Percentiles rank a stretch among this genome's conserved stretches.
These are phyloP conservation scores for Oxyria digyna DNA, from an alignment of 148 eudicot genomes.

Conservation along the genomic window DNA sequence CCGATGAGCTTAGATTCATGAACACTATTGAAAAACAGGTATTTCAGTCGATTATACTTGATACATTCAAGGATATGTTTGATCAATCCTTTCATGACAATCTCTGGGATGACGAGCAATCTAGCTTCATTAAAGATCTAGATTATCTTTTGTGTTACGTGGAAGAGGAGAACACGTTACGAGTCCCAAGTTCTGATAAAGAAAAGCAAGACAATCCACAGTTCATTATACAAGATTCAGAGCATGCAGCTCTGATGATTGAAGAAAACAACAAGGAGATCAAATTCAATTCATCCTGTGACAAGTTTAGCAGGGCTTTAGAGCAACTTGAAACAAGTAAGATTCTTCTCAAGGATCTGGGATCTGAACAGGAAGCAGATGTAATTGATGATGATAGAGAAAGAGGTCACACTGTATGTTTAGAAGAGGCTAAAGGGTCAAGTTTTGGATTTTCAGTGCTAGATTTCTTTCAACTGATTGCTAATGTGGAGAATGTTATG, in stretches of 20 bases:
- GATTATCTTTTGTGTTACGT: constrained; percentile 17
- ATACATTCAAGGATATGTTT: constrained; percentile 18
- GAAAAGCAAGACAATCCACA: constrained; percentile 12
- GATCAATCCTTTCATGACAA: constrained; percentile 6
- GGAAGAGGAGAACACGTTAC: constrained; percentile 29
- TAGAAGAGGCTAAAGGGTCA: background rate
- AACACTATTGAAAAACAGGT: constrained; percentile 21
- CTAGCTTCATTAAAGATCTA: constrained; percentile 12
- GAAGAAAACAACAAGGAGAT: constrained; percentile 18
- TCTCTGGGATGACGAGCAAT: background rate
- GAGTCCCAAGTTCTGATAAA: constrained; percentile 14
- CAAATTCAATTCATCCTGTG: constrained; percentile 17
- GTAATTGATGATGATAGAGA: constrained; percentile 6
- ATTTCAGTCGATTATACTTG: constrained; percentile 11
- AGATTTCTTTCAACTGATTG: constrained; percentile 12
- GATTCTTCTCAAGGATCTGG: constrained; percentile 21
- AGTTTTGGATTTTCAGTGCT: constrained; percentile 9
- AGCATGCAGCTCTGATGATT: constrained; percentile 10
- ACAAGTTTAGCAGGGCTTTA: constrained; percentile 24
- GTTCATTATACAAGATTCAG: background rate
- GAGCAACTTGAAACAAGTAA: constrained; percentile 22
- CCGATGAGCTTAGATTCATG: constrained; percentile 18
- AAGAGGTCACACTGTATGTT: background rate
- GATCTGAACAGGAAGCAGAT: constrained; percentile 9
- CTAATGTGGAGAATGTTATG: constrained; percentile 18